Evolutionary conservation across 371 early-diverging fungal genomes (phyloP).

Genomic region (Mucor indicus): DNA sequence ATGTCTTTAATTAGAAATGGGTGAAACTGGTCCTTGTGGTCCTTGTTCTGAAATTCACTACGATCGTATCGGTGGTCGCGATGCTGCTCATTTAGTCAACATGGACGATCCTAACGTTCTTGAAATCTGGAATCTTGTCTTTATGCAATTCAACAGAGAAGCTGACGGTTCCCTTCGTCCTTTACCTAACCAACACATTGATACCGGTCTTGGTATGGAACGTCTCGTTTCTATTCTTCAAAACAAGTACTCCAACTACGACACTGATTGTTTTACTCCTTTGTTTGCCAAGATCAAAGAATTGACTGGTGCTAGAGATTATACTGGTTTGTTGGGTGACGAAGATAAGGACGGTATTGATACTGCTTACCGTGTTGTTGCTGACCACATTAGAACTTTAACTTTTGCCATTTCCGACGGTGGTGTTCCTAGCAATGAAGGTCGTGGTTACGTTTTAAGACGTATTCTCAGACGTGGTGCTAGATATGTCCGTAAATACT

Average conservation of each 20-base stretch:
- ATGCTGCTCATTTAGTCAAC: constrained; percentile 96
- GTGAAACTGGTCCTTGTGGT: constrained; percentile 99
- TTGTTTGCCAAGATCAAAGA: constrained; percentile 85
- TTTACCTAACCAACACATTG: constrained; percentile 97
- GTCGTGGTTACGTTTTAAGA: constrained; percentile 99
- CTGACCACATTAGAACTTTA: constrained; percentile 98
- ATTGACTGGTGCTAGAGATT: constrained; percentile 82
- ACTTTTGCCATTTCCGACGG: constrained; percentile 98
- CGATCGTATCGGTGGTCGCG: constrained; percentile 97
- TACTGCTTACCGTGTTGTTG: constrained; percentile 98
- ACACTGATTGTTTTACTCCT: constrained; percentile 93
- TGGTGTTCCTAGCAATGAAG: constrained; percentile 96
- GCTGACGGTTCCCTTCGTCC: constrained; percentile 85
- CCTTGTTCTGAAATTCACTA: constrained; percentile 99
- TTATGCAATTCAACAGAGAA: constrained; percentile 99
- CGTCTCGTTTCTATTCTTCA: constrained; percentile 97
- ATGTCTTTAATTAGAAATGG: constrained; percentile 80
- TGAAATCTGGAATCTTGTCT: constrained; percentile 99
- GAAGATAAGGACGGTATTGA: constrained; percentile 94
- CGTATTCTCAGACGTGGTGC: constrained; percentile 98
- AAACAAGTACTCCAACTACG: constrained; percentile 97
- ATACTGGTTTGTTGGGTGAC: constrained; percentile 84
- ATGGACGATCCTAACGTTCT: constrained; percentile 98
- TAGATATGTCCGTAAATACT: constrained; percentile 93
- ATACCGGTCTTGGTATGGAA: constrained; percentile 99